Base-by-base conservation (phyloP, 2,329 filamentous ascomycete genomes). In the Epichloe baconii region DNA sequence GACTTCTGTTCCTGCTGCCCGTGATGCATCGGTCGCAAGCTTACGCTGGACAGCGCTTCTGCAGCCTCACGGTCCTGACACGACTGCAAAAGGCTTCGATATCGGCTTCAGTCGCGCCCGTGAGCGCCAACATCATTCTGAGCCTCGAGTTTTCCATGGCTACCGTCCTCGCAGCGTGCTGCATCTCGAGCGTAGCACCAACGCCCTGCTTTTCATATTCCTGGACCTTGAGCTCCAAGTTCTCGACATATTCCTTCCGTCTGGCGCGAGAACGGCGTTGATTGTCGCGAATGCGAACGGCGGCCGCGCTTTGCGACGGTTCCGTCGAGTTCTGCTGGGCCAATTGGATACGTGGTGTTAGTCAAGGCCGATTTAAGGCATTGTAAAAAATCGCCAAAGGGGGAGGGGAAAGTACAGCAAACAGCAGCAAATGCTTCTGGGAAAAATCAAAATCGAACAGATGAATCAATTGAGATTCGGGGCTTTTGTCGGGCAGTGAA, bases 191-290 rank as follows among this genome's bases (percentile, higher is more conserved):
- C 3, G 73, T 74, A 4, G 76, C 77, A 50, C 71, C 66, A 15
- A 73, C 67, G 21, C 72, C 75, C 5, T 62, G 66, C n/a, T 62
- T 63, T 63, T 78, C 73, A 58, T 72, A 73, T 31, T 72, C 71
- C 19, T 66, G 66, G 36, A 79, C 54, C 43, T 68, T 68, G 21
- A 59, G 63, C 58, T 76, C 72, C 53, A 80, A 64, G 14, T 67
- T 66, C 48, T 72, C 68, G 51, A 78, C 63, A 52, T 74, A 72
- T 54, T 76, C 74, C 53, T 71, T 72, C 35, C 69, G 71, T 38
- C 76, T 73, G 31, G 71, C 74, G 37, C 77, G 70, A 15, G 71
- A 76, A 37, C 72, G 72, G 45, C 75, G 73, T 63, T 79, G 76
- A 60, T 76, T 78, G 55, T 77, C 70, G 55, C 74, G 70, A 56